Evolutionary conservation across 805 yeast genomes (phyloP).

Genomic region (Candida caryicola): DNA sequence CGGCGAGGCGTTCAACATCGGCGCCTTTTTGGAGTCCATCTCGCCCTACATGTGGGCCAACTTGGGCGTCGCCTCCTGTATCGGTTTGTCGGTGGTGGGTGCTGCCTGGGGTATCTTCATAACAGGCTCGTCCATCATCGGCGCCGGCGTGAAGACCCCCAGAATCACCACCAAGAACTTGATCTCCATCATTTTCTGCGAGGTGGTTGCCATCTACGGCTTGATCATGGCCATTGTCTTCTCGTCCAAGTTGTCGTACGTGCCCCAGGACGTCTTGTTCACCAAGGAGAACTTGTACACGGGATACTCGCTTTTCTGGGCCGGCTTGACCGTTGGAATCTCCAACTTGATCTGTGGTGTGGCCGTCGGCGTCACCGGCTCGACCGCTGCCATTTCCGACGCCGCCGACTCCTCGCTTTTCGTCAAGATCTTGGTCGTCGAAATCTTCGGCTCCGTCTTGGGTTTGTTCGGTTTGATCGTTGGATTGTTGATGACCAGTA

Average conservation of each 20-base stretch:
- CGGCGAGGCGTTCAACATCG: conserved; percentile 90
- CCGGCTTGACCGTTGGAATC: conserved; percentile 92
- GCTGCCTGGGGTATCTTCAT: conserved; percentile 99
- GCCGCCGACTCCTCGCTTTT: conserved; percentile 95
- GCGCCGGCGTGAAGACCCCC: conserved; percentile 98
- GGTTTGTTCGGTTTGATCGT: conserved; percentile 96
- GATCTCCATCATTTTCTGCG: conserved; percentile 96
- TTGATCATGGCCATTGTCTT: conserved; percentile 96
- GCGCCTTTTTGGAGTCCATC: conserved; percentile 76
- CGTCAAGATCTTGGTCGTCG: conserved; percentile 93
- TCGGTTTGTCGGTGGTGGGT: conserved; percentile 92
- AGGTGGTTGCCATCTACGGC: conserved; percentile 98
- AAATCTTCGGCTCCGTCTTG: conserved; percentile 93
- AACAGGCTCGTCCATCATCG: conserved; percentile 90
- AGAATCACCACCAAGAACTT: conserved; percentile 95
- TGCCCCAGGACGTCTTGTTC: conserved; percentile 58
- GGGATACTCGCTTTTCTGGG: conserved; percentile 96
- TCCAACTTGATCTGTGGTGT: conserved; percentile 94
- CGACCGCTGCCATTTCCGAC: conserved; percentile 97
- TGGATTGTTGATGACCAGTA: conserved; percentile 94
- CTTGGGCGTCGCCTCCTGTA: conserved; percentile 84
- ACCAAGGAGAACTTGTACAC: conserved; percentile 89
- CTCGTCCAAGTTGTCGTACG: conserved; percentile 77
- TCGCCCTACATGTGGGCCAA: conserved; percentile 98
- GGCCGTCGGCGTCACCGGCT: conserved; percentile 95